A percentile compares a stretch with the other conserved stretches of the same genome.
Evolutionary conservation across 768 basidiomycete species (phyloP).

Genomic region (Auriscalpium vulgare): DNA sequence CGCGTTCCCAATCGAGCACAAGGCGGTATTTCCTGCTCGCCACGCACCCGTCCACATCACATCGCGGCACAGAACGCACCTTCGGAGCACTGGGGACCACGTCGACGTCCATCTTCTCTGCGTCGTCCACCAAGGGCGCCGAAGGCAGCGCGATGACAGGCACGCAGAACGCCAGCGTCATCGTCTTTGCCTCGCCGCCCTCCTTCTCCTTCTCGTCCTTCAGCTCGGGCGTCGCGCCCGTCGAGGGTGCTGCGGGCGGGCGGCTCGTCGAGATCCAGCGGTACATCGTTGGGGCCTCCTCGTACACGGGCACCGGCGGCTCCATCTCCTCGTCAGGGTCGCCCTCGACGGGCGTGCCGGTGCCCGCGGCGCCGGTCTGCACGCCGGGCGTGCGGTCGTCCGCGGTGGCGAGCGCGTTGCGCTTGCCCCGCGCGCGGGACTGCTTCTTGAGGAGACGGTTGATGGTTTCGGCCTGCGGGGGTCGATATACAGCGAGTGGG

Average conservation of each 20-base stretch:
- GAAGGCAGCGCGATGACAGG: slow-evolving; percentile 29
- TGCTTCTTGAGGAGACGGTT: slow-evolving; percentile 86
- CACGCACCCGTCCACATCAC: slow-evolving; percentile 53
- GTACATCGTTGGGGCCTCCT: slow-evolving; percentile 46
- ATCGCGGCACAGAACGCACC: slow-evolving; percentile 21
- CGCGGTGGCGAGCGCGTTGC: slow-evolving; percentile 39
- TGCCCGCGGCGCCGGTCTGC: slow-evolving; percentile 21
- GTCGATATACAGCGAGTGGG: background rate
- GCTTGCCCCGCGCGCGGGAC: slow-evolving; percentile 56
- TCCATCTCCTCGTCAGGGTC: slow-evolving; percentile 37
- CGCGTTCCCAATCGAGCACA: slow-evolving; percentile 51
- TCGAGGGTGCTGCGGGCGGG: background rate
- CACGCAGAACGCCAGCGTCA: slow-evolving; percentile 49
- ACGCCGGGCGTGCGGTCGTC: slow-evolving; percentile 35
- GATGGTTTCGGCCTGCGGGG: slow-evolving; percentile 69
- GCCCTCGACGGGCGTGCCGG: slow-evolving; percentile 19
- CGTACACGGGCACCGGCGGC: slow-evolving; percentile 17
- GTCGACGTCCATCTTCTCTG: slow-evolving; percentile 14
- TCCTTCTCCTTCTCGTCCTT: slow-evolving; percentile 2
- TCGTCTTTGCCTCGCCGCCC: slow-evolving; percentile 12
- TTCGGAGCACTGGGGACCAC: background rate
- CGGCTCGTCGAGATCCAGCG: slow-evolving; percentile 64
- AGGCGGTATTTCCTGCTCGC: slow-evolving; percentile 54
- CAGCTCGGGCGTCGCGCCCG: background rate
- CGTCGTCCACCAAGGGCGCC: slow-evolving; percentile 1